These are phyloP conservation scores for Xylaria multiplex DNA, from an alignment of 2,329 filamentous ascomycete genomes.

Conservation along the genomic window DNA sequence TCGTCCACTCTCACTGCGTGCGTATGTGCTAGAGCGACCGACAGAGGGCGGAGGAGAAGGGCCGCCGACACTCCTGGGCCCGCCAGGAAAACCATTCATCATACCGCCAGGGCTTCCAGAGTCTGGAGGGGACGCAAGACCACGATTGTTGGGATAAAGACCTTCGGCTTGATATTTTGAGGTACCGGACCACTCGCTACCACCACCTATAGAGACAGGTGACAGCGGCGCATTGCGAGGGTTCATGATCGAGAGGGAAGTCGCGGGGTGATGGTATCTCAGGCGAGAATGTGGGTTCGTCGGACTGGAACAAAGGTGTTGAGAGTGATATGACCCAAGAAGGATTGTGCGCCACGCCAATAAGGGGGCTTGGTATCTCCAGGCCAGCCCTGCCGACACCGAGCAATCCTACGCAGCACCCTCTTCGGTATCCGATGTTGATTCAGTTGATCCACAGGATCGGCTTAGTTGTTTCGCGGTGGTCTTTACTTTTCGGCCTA, in stretches of 20 bases:
- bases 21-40: constrained; percentile 83
- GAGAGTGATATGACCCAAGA: constrained; percentile 27
- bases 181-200: constrained; percentile 82
- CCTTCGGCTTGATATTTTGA: constrained; percentile 72
- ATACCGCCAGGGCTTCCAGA: constrained; percentile 70
- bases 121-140: constrained; percentile 74
- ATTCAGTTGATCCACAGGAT: constrained; percentile 13
- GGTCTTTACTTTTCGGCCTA: neutral
- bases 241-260: constrained; percentile 66
- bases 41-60: constrained; percentile 91
- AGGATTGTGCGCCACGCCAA: constrained; percentile 36
- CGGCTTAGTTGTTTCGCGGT: constrained; percentile 12
- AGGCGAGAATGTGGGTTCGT: constrained; percentile 35
- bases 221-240: constrained; percentile 80
- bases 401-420: constrained; percentile 21
- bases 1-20: constrained; percentile 72
- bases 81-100: constrained; percentile 69
- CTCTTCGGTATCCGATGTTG: constrained; percentile 27
- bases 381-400: constrained; percentile 29
- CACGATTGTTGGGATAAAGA: constrained; percentile 63
- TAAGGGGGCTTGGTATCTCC: constrained; percentile 32
- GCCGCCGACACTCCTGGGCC: constrained; percentile 66
- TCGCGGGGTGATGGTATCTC: constrained; percentile 22
- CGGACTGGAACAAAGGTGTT: constrained; percentile 39
- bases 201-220: constrained; percentile 83